Evolutionary conservation across 257 asterid species (phyloP).

Genomic region (Nicotiana tabacum): DNA sequence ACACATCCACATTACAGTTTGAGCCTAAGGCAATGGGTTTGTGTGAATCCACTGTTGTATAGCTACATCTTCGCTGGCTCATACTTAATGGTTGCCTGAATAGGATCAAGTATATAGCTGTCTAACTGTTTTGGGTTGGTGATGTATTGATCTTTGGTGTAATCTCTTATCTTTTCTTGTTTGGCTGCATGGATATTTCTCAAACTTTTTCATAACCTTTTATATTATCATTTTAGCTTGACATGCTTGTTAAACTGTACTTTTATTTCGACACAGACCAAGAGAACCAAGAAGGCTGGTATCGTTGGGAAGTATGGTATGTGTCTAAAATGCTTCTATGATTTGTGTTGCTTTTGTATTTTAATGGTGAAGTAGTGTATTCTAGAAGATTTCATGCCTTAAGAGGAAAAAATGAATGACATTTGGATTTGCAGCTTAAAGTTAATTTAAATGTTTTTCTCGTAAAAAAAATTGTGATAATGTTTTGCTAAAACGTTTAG

Average conservation of each 20-base stretch:
- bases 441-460: background rate
- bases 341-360: background rate
- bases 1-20: background rate
- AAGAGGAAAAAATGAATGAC: background rate
- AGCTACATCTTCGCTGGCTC: background rate
- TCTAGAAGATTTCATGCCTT: background rate
- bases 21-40: background rate
- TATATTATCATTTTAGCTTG: background rate
- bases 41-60: background rate
- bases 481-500: background rate
- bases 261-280: slow-evolving; percentile 32
- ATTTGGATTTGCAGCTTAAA: background rate
- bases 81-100: background rate
- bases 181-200: background rate
- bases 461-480: background rate
- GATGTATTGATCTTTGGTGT: background rate
- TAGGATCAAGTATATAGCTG: background rate
- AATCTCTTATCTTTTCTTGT: background rate
- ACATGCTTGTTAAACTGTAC: background rate
- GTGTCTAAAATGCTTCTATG: background rate
- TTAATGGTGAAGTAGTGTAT: background rate
- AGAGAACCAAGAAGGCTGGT: slow-evolving; percentile 65
- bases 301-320: slow-evolving; percentile 54
- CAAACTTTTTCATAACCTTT: background rate
- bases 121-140: background rate